Conservation (phyloP, 75 land plant species). For the Sequoiadendron giganteum region DNA sequence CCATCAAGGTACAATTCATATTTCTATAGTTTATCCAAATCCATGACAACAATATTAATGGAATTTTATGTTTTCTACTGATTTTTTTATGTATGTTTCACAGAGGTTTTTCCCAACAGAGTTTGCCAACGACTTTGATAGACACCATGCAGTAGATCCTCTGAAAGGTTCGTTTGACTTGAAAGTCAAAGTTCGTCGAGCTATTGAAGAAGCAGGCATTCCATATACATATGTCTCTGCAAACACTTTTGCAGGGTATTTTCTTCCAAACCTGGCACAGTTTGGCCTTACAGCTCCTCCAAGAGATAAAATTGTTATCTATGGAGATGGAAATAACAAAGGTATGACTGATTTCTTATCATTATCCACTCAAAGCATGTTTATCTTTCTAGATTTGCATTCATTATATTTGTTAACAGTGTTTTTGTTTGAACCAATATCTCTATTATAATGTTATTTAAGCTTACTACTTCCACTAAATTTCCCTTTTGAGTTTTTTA, state of each 20-base stretch:
- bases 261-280: too few species aligned
- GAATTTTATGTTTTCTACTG: neutral
- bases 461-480: too few species aligned
- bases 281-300: too few species aligned
- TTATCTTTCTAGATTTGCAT: neutral
- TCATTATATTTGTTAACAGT: too few species aligned
- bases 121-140: too few species aligned
- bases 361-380: neutral
- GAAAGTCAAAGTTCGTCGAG: slow-evolving; percentile 35
- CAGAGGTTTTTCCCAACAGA: too few species aligned
- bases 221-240: too few species aligned
- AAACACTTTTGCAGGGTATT: too few species aligned
- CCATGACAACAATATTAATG: neutral
- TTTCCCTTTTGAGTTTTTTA: too few species aligned
- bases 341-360: slow-evolving; percentile 10
- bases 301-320: slow-evolving; percentile 42
- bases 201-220: slow-evolving; percentile 21
- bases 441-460: too few species aligned
- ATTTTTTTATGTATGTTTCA: too few species aligned
- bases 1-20: too few species aligned
- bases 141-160: slow-evolving; percentile 30
- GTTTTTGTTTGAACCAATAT: neutral
- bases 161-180: slow-evolving; percentile 21
- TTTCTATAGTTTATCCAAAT: neutral
- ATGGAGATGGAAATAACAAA: slow-evolving; percentile 43